A percentile compares a stretch with the other conserved stretches of the same genome.
phyloP scores from a whole-genome alignment of 352 stramenopile genomes.

The Phytopythium delawarense region DNA sequence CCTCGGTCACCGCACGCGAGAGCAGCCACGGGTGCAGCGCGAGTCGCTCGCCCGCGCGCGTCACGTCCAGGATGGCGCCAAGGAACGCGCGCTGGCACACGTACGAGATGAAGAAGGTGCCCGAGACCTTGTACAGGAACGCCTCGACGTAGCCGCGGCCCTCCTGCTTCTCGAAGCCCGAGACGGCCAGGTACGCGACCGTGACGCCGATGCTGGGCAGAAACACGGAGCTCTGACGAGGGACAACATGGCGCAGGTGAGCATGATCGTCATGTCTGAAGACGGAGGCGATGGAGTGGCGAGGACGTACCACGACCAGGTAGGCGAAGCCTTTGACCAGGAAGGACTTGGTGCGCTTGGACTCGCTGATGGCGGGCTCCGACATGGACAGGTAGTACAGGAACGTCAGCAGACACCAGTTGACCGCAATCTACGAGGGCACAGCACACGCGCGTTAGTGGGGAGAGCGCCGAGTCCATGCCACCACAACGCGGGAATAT shows the following conservation, averaged over 20 bases:
- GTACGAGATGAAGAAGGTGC: constrained; percentile 87
- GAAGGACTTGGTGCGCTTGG: constrained; percentile 59
- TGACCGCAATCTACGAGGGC: constrained; percentile 55
- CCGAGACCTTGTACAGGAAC: constrained; percentile 80
- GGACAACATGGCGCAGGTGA: background rate
- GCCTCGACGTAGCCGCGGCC: constrained; percentile 65
- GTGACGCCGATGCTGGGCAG: constrained; percentile 76
- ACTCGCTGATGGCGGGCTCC: constrained; percentile 63
- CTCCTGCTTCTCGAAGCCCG: constrained; percentile 42
- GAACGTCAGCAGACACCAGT: constrained; percentile 69
- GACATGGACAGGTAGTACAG: constrained; percentile 67
- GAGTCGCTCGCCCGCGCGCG: constrained; percentile 56
- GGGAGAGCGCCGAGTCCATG: background rate
- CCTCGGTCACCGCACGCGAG: constrained; percentile 50
- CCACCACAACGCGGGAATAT: constrained; percentile 9
- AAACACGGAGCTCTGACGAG: constrained; percentile 62
- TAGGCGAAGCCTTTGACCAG: constrained; percentile 77
- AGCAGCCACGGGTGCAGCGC: constrained; percentile 68
- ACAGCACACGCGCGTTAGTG: background rate
- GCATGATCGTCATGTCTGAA: background rate
- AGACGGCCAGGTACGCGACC: constrained; percentile 69
- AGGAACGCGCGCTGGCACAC: constrained; percentile 79
- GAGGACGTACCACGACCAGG: constrained; percentile 51
- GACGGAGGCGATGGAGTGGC: background rate
- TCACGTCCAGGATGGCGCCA: constrained; percentile 67